A percentile compares a stretch with the other conserved stretches of the same genome.
phyloP scores from a whole-genome alignment of 1,139 yeast genomes.

The Pichia terricola region DNA sequence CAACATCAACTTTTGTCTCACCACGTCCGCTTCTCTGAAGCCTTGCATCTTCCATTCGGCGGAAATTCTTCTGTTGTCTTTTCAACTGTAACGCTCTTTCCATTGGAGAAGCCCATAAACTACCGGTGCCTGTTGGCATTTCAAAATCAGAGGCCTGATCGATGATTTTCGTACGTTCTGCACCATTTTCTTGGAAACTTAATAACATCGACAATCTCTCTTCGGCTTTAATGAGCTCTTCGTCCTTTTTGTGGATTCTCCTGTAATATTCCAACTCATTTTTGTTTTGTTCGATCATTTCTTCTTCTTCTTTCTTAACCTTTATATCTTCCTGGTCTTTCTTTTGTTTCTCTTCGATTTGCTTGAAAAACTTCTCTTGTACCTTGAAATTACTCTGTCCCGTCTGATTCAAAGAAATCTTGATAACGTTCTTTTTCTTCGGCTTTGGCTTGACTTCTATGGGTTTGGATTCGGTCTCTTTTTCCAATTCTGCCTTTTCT shows the following conservation, averaged over 20 bases:
- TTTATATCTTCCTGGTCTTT: constrained; percentile 28
- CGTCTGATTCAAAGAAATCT: constrained; percentile 46
- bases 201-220: constrained; percentile 62
- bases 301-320: constrained; percentile 30
- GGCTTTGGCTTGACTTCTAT: constrained; percentile 7
- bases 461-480: constrained; percentile 10
- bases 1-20: constrained; percentile 64
- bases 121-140: constrained; percentile 35
- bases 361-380: constrained; percentile 54
- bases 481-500: constrained; percentile 37
- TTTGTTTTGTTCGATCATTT: constrained; percentile 31
- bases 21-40: constrained; percentile 62
- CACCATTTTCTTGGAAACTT: constrained; percentile 76
- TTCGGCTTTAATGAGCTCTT: constrained; percentile 59
- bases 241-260: constrained; percentile 30
- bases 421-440: constrained; percentile 34
- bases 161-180: constrained; percentile 82
- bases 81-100: constrained; percentile 80
- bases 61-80: constrained; percentile 65
- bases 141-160: constrained; percentile 92
- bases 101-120: constrained; percentile 79
- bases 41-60: constrained; percentile 52
- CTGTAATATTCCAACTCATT: constrained; percentile 33
- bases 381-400: constrained; percentile 58
- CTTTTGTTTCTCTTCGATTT: constrained; percentile 31